Evolutionary conservation across 129 eudicot species (phyloP), one percentile per base, ranked within the genome.

Genomic region (Centaurea solstitialis): DNA sequence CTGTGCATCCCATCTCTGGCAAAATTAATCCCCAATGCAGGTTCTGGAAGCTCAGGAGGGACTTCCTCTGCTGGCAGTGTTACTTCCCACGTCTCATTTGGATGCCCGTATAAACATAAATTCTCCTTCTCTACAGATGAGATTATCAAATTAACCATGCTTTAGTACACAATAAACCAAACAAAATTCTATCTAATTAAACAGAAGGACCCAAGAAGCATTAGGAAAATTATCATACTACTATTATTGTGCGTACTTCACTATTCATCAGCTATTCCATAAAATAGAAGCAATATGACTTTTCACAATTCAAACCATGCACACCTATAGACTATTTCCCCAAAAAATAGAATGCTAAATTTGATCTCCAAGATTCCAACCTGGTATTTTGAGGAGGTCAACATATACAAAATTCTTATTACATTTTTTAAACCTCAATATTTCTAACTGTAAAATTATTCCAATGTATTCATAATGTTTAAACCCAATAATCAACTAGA

Each of bases 1-100:
- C 85, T 83, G 53, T 75, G 62, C 89, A 86, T 86, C 64, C 87
- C 89, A 71, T 86, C 89, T 45, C 89, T 83, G 2, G 87, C 89
- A 28, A 86, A 86, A 83, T 86, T 86, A 50, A 86, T 86, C 76
- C 89, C 89, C 11, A 86, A 80, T 4, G 85, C 88, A 18, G 90
- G 90, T 82, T 87, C 90, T 2, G 90, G 90, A 66, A 87, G 84
- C 82, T 87, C 90, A 10, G 88, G 90, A 37, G 90, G 90, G 22
- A 87, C 90, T 76, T 87, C 91, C 70, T 87, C 91, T 22, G 88
- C 88, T 15, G 91, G 91, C 35, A 87, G 47, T 7, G 86, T 66
- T 82, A 87, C 91, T 84, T 87, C 91, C 91, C 91, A 87, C 15
- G 88, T 68, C 76, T 81, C 91, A 75, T 84, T 87, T 1, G 88